Evolutionary conservation across 257 asterid genomes (phyloP).

Genomic region (Solanum sitiens): DNA sequence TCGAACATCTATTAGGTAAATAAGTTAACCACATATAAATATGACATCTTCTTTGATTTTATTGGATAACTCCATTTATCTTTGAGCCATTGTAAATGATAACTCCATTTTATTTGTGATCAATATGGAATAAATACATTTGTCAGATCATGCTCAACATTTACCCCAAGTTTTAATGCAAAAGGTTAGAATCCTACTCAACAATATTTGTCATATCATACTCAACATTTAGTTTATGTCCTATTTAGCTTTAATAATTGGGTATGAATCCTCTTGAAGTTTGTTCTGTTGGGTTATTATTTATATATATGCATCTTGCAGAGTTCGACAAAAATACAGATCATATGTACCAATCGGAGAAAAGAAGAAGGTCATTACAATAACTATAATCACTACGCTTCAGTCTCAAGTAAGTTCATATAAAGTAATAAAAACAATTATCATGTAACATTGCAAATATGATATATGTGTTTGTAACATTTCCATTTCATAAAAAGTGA

Average conservation of each 20-base stretch:
- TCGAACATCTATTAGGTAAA: too few species aligned
- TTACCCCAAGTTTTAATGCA: neutral
- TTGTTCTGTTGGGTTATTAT: neutral
- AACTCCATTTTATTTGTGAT: neutral
- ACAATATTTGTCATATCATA: neutral
- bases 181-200: neutral
- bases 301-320: neutral
- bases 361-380: neutral
- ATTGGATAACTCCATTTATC: neutral
- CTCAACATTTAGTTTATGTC: neutral
- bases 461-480: neutral
- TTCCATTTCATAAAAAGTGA: neutral
- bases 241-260: neutral
- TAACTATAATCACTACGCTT: neutral
- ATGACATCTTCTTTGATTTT: neutral
- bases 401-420: too few species aligned
- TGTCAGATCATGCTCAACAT: neutral
- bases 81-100: neutral
- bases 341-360: neutral
- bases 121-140: neutral
- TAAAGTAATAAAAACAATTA: too few species aligned
- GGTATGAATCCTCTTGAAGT: neutral
- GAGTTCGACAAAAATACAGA: neutral
- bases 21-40: neutral
- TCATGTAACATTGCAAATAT: too few species aligned